Evolutionary conservation across 140 eudicot genomes (phyloP).

Genomic region (Erigeron philadelphicus): DNA sequence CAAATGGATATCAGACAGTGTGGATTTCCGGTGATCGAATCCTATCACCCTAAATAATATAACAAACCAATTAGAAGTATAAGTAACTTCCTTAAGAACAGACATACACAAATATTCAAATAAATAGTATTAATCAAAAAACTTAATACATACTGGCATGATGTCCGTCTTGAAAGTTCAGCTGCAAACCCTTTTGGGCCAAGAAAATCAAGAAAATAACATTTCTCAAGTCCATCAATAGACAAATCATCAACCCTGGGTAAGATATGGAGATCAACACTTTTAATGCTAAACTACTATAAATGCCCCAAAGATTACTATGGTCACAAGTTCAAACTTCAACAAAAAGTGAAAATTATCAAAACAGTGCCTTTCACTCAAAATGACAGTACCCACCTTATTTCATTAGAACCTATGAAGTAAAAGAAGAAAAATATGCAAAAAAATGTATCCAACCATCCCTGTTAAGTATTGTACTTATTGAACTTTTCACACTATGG

Average conservation of each 20-base stretch:
- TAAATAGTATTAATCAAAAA: conserved; percentile 9
- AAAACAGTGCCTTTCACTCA: no score
- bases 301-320: not conserved
- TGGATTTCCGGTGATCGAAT: conserved; percentile 68
- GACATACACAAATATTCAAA: conserved; percentile 11
- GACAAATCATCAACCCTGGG: conserved; percentile 67
- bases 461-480: no score
- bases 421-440: not conserved
- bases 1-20: conserved; percentile 32
- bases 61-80: conserved; percentile 8
- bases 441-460: no score
- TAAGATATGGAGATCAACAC: not conserved
- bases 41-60: conserved; percentile 54
- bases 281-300: not conserved
- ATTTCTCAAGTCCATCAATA: conserved; percentile 60
- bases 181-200: conserved; percentile 76
- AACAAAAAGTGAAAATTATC: not conserved
- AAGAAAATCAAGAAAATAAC: conserved; percentile 76
- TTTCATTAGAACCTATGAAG: not conserved
- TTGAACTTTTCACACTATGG: no score
- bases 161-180: conserved; percentile 50
- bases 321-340: not conserved
- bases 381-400: no score
- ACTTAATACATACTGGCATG: conserved; percentile 53
- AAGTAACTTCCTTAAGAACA: not conserved